Conservation (phyloP, 75 land plant species). For the Isoetes taiwanensis region DNA sequence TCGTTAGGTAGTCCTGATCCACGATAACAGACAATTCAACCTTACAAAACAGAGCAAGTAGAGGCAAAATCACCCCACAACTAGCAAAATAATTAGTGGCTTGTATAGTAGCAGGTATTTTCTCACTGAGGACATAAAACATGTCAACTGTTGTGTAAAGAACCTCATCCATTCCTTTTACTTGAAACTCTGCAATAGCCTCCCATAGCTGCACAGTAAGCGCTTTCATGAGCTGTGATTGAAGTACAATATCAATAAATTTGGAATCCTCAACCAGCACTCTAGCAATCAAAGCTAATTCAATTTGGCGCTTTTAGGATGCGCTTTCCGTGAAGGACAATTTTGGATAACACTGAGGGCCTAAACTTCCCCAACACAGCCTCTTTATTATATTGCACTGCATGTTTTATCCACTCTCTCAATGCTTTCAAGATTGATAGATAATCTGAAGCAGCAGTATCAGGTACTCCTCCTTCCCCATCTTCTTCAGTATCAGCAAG, state of each 20-base stretch:
- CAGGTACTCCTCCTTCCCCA: not conserved
- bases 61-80: slow-evolving; percentile 23
- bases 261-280: slow-evolving; percentile 12
- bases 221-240: slow-evolving; percentile 24
- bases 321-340: slow-evolving; percentile 14
- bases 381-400: slow-evolving; percentile 18
- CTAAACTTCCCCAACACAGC: slow-evolving; percentile 14
- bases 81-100: slow-evolving; percentile 29
- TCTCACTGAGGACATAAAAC: slow-evolving; percentile 21
- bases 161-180: slow-evolving; percentile 22
- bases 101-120: slow-evolving; percentile 24
- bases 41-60: slow-evolving; percentile 31
- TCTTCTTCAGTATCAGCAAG: not conserved
- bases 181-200: slow-evolving; percentile 10
- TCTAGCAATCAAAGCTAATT: slow-evolving; percentile 18
- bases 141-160: slow-evolving; percentile 25
- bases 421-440: slow-evolving; percentile 15
- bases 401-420: slow-evolving; percentile 29
- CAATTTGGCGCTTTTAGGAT: slow-evolving; percentile 18
- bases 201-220: slow-evolving; percentile 32
- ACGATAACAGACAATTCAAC: slow-evolving; percentile 15
- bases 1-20: not conserved
- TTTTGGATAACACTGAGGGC: slow-evolving; percentile 14
- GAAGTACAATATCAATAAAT: slow-evolving; percentile 14
- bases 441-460: slow-evolving; percentile 9